A percentile compares a stretch with the other conserved stretches of the same genome.
These are phyloP conservation scores for Pseudogymnoascus sp. DNA, from an alignment of 2,329 filamentous ascomycete species.

Conservation along the genomic window DNA sequence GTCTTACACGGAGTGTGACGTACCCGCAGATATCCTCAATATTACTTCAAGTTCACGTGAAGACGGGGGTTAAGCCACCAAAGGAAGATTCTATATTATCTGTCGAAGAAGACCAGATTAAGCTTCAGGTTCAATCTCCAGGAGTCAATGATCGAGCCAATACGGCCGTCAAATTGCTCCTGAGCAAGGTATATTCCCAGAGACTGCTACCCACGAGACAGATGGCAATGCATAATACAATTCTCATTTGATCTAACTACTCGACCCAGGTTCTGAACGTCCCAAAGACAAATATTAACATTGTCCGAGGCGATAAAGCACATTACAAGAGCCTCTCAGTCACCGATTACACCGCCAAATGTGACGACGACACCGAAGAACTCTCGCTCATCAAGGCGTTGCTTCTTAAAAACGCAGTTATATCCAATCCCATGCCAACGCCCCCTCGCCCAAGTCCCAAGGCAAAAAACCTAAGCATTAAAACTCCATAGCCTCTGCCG, in stretches of 20 bases:
- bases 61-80: not conserved
- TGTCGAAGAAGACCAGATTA: not conserved
- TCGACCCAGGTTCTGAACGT: not conserved
- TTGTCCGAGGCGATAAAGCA: not conserved
- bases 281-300: not conserved
- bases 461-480: slow-evolving; percentile 30
- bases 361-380: not conserved
- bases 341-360: not conserved
- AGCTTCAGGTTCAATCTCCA: slow-evolving; percentile 1
- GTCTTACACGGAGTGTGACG: not conserved
- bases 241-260: not conserved
- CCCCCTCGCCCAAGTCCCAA: not conserved
- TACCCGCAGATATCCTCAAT: not conserved
- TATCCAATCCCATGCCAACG: slow-evolving; percentile 7
- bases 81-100: not conserved
- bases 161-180: not conserved
- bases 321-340: not conserved
- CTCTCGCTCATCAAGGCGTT: slow-evolving; percentile 1
- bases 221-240: not conserved
- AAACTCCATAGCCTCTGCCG: slow-evolving; percentile 55
- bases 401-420: not conserved
- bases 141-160: slow-evolving; percentile 3
- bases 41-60: slow-evolving; percentile 3
- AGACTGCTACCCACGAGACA: not conserved
- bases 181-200: not conserved